Percentiles rank a stretch among this genome's conserved stretches.
Conservation (phyloP, 352 stramenopile species). For the Globisporangium solare region DNA sequence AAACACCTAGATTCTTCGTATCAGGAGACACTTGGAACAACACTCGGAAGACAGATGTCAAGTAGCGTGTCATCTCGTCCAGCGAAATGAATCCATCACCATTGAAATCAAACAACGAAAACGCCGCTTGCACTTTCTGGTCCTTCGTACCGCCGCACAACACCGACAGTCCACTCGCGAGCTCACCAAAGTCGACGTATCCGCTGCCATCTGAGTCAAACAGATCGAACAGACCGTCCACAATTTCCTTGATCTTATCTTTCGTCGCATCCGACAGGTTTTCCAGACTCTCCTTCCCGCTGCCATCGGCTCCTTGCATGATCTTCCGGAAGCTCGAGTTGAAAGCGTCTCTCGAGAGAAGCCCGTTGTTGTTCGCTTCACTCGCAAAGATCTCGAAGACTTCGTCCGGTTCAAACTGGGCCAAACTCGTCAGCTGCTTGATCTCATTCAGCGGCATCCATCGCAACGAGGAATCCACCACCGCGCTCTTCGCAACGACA, state of each 20-base stretch:
- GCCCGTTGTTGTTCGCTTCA: conserved; percentile 65
- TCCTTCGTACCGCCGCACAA: conserved; percentile 81
- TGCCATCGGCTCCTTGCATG: conserved; percentile 24
- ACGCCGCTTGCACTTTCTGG: conserved; percentile 83
- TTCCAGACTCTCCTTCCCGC: conserved; percentile 13
- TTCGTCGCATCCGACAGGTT: conserved; percentile 21
- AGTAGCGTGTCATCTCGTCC: conserved; percentile 84
- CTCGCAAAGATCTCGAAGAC: conserved; percentile 86
- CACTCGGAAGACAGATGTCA: conserved; percentile 85
- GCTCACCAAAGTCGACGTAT: conserved; percentile 78
- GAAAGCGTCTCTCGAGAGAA: conserved; percentile 72
- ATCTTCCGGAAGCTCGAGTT: conserved; percentile 73
- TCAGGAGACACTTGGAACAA: conserved; percentile 79
- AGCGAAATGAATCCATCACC: conserved; percentile 85
- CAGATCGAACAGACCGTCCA: conserved; percentile 73
- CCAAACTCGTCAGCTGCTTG: conserved; percentile 78
- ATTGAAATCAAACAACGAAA: conserved; percentile 87
- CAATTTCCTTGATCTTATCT: conserved; percentile 47
- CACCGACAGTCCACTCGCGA: conserved; percentile 78
- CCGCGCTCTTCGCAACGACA: conserved; percentile 57
- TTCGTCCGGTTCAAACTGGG: conserved; percentile 68
- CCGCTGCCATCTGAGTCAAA: conserved; percentile 77
- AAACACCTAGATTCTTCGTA: conserved; percentile 50
- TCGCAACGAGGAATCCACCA: conserved; percentile 71
- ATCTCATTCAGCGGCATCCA: conserved; percentile 83